A percentile compares a stretch with the other conserved stretches of the same genome.
phyloP scores from a whole-genome alignment of 371 early-diverging fungal genomes.

The Lichtheimia ornata region DNA sequence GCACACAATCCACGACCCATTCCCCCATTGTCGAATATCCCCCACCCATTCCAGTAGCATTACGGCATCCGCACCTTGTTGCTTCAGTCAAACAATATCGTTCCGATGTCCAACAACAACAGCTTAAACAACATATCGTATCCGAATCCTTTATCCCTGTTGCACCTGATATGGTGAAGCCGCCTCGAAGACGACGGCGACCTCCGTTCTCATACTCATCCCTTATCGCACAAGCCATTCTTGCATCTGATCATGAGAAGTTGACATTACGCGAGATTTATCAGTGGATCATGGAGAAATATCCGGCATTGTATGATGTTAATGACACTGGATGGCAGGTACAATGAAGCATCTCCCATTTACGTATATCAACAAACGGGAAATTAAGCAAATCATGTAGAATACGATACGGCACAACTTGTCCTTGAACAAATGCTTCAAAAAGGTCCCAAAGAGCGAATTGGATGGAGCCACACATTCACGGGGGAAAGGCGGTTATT shows the following conservation, averaged over 20 bases:
- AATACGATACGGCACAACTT: conserved; percentile 83
- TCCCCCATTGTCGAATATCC: conserved; percentile 22
- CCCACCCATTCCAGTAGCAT: conserved; percentile 47
- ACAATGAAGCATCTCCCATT: conserved; percentile 14
- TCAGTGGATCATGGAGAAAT: conserved; percentile 68
- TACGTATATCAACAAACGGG: not conserved
- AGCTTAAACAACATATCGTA: conserved; percentile 44
- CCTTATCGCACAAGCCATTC: conserved; percentile 75
- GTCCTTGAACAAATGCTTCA: conserved; percentile 72
- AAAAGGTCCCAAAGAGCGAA: conserved; percentile 61
- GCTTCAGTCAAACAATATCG: conserved; percentile 44
- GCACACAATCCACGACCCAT: too few relatives aligned
- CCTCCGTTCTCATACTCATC: conserved; percentile 80
- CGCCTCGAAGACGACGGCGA: conserved; percentile 56
- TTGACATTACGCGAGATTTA: conserved; percentile 77
- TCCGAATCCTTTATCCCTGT: conserved; percentile 54
- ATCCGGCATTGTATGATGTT: conserved; percentile 70
- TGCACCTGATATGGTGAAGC: conserved; percentile 42
- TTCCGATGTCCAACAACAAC: conserved; percentile 40
- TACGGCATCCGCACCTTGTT: conserved; percentile 40
- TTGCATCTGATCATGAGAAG: conserved; percentile 52
- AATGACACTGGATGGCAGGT: conserved; percentile 74
- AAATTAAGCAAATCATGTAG: conserved; percentile 20
- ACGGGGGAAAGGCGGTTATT: conserved; percentile 58
- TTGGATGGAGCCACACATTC: conserved; percentile 36